phyloP scores from a whole-genome alignment of 805 yeast genomes.

The Saturnispora ahearnii region DNA sequence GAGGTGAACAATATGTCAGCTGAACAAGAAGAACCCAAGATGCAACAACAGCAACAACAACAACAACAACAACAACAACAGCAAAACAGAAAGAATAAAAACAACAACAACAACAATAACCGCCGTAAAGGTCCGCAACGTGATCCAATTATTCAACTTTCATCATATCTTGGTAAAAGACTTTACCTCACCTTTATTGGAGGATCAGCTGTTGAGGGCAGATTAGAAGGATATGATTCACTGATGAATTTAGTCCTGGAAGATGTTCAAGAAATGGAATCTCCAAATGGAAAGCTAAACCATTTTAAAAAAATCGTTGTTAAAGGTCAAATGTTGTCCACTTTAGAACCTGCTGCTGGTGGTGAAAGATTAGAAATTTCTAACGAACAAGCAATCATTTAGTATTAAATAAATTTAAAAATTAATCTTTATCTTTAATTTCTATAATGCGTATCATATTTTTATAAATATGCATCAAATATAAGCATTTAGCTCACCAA shows the following conservation, averaged over 20 bases:
- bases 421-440: not conserved
- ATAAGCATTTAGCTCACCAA: constrained; percentile 8
- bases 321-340: constrained; percentile 72
- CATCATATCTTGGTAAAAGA: constrained; percentile 61
- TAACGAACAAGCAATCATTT: not conserved
- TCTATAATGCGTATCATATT: not conserved
- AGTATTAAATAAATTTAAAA: not conserved
- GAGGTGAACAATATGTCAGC: not conserved
- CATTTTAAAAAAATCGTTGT: constrained; percentile 69
- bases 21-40: not conserved
- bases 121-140: constrained; percentile 71
- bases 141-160: constrained; percentile 79
- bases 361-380: constrained; percentile 49
- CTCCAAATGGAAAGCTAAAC: constrained; percentile 36
- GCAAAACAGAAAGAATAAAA: constrained; percentile 1
- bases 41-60: constrained; percentile 1
- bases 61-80: constrained; percentile 7
- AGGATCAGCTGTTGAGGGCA: constrained; percentile 71
- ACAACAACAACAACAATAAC: constrained; percentile 7
- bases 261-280: constrained; percentile 54
- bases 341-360: constrained; percentile 68
- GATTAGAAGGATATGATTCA: constrained; percentile 75
- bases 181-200: constrained; percentile 78
- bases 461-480: not conserved
- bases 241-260: constrained; percentile 72